Evolutionary conservation across 371 early-diverging fungal species (phyloP), one percentile per base, ranked within the genome.

Genomic region (Saksenaea oblongispora): DNA sequence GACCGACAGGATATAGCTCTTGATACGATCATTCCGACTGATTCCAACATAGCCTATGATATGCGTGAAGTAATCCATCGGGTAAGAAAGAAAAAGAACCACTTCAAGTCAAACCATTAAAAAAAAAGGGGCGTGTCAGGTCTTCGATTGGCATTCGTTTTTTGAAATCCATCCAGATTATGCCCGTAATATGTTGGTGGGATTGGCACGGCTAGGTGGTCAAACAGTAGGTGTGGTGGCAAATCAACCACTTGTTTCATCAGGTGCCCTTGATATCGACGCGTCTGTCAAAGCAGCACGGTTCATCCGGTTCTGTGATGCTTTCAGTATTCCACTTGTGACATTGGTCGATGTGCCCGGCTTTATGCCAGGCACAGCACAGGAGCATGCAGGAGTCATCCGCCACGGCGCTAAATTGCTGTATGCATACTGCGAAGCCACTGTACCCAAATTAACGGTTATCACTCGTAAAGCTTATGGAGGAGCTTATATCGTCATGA

Each of bases 281-380:
- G 88, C 95, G 1, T 94, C 95, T 13, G 90, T 96, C 58, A 98
- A 98, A 79, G 98, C 96, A 39, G 97, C 97, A 11, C 85, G 98
- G 26, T 98, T 93, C 75, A 96, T 98, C 64, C 88, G 98, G 8
- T 98, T 97, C 79, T 94, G 94, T 74, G 98, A 98, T 75, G 95
- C 97, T 0, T 98, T 98, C 83, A 89, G 93, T 69, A 93, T 98
- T 62, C 98, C 98, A 1, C 71, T 98, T 15, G 61, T 98, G 27
- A 96, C 97, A 0, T 84, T 98, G 58, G 98, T 98, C n/a, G 98
- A 98, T 70, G 98, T 98, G 5, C 98, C 98, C 41, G 98, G 98
- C 9, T 98, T 98, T 82, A 76, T 98, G 65, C 98, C 98, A 14
- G 98, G 98, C 34, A 93, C 93, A 22, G 84, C 87, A 11, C 98